phyloP scores from a whole-genome alignment of 148 eudicot species.

The Talinum fruticosum region DNA sequence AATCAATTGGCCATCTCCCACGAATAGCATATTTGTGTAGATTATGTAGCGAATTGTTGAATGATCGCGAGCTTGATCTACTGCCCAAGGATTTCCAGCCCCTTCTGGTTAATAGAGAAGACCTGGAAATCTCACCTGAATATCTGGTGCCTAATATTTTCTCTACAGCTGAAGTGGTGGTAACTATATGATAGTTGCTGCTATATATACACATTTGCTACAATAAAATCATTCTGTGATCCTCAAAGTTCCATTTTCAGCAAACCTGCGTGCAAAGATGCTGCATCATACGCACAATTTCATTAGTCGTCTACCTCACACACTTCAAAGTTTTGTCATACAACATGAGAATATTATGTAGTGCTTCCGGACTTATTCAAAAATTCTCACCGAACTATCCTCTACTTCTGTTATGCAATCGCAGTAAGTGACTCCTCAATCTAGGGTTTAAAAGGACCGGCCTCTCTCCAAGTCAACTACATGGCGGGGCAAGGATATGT shows the following conservation, averaged over 20 bases:
- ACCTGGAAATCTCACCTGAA: conserved; percentile 28
- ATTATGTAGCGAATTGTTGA: conserved; percentile 18
- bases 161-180: conserved; percentile 24
- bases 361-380: neutral
- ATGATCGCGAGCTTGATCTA: conserved; percentile 19
- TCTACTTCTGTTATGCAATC: neutral
- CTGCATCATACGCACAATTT: neutral
- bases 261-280: neutral
- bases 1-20: conserved; percentile 7
- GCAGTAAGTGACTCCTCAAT: neutral
- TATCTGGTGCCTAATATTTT: conserved; percentile 21
- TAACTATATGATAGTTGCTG: conserved; percentile 28
- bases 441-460: neutral
- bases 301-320: neutral
- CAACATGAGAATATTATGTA: neutral
- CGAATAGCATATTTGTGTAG: conserved; percentile 15
- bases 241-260: conserved; percentile 33
- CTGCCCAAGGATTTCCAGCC: conserved; percentile 20
- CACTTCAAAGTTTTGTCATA: neutral
- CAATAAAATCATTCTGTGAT: conserved; percentile 14
- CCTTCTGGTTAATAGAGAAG: conserved; percentile 23
- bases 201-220: conserved; percentile 39
- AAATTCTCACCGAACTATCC: neutral
- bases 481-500: neutral
- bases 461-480: neutral